Conservation (phyloP, 495 filamentous ascomycete species). For the Pyronema omphalodes region DNA sequence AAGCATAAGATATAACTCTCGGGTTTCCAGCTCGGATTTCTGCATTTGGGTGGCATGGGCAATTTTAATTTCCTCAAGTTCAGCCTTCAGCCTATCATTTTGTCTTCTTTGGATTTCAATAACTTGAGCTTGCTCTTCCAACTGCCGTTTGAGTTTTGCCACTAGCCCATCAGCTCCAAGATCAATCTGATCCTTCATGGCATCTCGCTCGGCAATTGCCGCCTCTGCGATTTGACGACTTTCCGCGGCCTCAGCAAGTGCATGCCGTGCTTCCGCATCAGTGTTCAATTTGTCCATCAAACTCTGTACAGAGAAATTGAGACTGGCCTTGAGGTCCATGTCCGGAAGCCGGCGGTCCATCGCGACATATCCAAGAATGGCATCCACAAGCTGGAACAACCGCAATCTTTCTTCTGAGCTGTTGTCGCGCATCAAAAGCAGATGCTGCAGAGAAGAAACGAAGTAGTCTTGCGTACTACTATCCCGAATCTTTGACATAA, state of each 20-base stretch:
- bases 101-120: slow-evolving; percentile 79
- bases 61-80: slow-evolving; percentile 70
- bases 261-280: slow-evolving; percentile 80
- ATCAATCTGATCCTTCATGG: slow-evolving; percentile 82
- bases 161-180: slow-evolving; percentile 88
- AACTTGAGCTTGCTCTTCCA: slow-evolving; percentile 77
- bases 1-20: slow-evolving; percentile 96
- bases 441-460: slow-evolving; percentile 82
- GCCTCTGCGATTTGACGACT: slow-evolving; percentile 82
- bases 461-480: slow-evolving; percentile 87
- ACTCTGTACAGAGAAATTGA: slow-evolving; percentile 93
- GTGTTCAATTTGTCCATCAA: slow-evolving; percentile 90
- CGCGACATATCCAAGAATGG: slow-evolving; percentile 95
- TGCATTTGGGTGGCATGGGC: slow-evolving; percentile 83
- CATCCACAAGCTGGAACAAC: slow-evolving; percentile 96
- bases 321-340: slow-evolving; percentile 89
- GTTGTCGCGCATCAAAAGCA: slow-evolving; percentile 83
- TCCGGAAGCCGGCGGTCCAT: slow-evolving; percentile 94
- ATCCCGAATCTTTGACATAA: slow-evolving; percentile 67
- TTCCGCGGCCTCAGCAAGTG: slow-evolving; percentile 75
- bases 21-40: slow-evolving; percentile 83
- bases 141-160: slow-evolving; percentile 74
- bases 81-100: slow-evolving; percentile 68
- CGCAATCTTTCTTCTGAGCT: slow-evolving; percentile 79
- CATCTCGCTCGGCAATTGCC: slow-evolving; percentile 88